Evolutionary conservation across 805 yeast species (phyloP).

Genomic region (Limtongia smithiae): DNA sequence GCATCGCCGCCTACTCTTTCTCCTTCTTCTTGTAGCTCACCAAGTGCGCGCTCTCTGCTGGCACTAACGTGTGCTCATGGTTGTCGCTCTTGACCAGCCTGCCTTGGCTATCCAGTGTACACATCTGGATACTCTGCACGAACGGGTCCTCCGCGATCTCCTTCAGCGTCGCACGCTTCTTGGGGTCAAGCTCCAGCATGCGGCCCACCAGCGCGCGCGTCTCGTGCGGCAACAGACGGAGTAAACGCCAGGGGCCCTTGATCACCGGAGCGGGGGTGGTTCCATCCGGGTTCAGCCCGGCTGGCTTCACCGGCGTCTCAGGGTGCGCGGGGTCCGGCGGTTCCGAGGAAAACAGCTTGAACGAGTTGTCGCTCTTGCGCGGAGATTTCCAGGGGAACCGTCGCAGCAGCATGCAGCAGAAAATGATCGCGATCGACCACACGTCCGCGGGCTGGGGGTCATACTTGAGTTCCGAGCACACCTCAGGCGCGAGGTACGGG

Average conservation of each 20-base stretch:
- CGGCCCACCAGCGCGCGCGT: constrained; percentile 57
- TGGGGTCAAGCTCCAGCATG: constrained; percentile 64
- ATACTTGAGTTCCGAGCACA: constrained; percentile 54
- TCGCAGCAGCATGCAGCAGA: constrained; percentile 80
- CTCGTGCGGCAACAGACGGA: constrained; percentile 65
- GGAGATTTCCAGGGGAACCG: constrained; percentile 97
- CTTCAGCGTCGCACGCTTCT: constrained; percentile 54
- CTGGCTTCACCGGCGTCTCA: constrained; percentile 29
- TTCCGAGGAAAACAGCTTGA: constrained; percentile 57
- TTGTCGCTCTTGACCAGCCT: constrained; percentile 28
- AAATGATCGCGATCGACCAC: constrained; percentile 92
- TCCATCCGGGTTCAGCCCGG: constrained; percentile 28
- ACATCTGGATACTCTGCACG: constrained; percentile 53
- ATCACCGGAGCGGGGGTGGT: constrained; percentile 42
- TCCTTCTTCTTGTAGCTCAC: constrained; percentile 36
- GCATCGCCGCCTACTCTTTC: constrained; percentile 7
- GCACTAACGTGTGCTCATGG: constrained; percentile 40
- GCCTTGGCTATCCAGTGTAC: constrained; percentile 40
- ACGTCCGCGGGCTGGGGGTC: constrained; percentile 87
- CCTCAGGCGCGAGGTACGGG: constrained; percentile 94
- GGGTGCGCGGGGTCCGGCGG: constrained; percentile 26
- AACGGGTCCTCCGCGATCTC: constrained; percentile 58
- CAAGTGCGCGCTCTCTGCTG: constrained; percentile 37
- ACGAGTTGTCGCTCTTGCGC: constrained; percentile 69
- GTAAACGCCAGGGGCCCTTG: constrained; percentile 68